phyloP scores from a whole-genome alignment of 2,329 filamentous ascomycete species.

The Penicillium sp. region DNA sequence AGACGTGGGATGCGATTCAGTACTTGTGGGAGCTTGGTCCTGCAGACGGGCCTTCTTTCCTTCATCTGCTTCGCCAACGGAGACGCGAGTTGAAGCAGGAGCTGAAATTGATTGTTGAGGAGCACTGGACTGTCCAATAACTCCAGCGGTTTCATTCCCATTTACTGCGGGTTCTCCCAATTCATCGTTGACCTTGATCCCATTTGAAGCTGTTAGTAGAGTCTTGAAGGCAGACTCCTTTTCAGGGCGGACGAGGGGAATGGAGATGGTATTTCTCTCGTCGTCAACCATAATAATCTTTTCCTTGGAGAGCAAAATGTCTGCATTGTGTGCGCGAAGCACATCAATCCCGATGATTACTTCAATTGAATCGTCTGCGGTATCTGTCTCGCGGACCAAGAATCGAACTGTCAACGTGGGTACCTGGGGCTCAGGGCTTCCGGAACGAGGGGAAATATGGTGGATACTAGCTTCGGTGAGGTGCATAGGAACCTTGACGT shows the following conservation, averaged over 20 bases:
- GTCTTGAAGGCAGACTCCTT: slow-evolving; percentile 78
- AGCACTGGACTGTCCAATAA: slow-evolving; percentile 33
- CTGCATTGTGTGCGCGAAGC: slow-evolving; percentile 80
- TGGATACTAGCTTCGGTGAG: slow-evolving; percentile 88
- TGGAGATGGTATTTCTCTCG: slow-evolving; percentile 80
- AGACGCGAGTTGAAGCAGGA: slow-evolving; percentile 23
- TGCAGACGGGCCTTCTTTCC: slow-evolving; percentile 19
- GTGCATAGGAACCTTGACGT: slow-evolving; percentile 78
- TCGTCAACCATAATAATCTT: slow-evolving; percentile 84
- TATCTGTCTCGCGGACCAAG: slow-evolving; percentile 61
- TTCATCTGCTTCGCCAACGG: slow-evolving; percentile 25
- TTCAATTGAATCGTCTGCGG: slow-evolving; percentile 64
- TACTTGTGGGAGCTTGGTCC: not conserved
- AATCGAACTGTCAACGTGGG: slow-evolving; percentile 81
- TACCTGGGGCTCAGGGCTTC: slow-evolving; percentile 73
- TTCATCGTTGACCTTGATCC: slow-evolving; percentile 2
- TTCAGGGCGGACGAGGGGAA: slow-evolving; percentile 90
- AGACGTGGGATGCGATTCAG: slow-evolving; percentile 22
- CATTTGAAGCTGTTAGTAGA: slow-evolving; percentile 60
- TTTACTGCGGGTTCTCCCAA: slow-evolving; percentile 13
- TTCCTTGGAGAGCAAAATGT: slow-evolving; percentile 89
- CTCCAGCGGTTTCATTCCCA: slow-evolving; percentile 28
- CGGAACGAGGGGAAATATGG: slow-evolving; percentile 66
- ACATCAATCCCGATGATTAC: slow-evolving; percentile 90
- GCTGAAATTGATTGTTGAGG: slow-evolving; percentile 29